Evolutionary conservation across 2,329 filamentous ascomycete species (phyloP), one percentile per base, ranked within the genome.

Genomic region (Colletotrichum gloeosporioides): DNA sequence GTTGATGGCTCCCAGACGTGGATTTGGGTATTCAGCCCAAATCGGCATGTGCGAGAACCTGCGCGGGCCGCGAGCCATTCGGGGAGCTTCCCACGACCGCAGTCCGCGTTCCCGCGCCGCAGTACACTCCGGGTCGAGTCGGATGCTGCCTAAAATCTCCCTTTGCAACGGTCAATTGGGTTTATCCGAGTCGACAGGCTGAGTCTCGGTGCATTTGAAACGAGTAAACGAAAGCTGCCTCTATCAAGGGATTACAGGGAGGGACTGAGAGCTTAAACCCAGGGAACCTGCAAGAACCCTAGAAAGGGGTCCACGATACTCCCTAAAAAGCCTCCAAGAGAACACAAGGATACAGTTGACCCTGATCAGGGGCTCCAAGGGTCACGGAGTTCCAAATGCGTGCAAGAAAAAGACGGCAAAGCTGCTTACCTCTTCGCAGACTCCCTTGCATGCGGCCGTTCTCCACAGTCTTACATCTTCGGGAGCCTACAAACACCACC

Each of bases 371-470:
- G 44, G 44, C 44, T 49, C 44, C 44, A 9, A n/a, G 65, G 27
- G 67, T 29, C 27, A 44, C 10, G 31, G 15, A 34, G 29, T 34
- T 34, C 59, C 18, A 25, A 36, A 13, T 25, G 13, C 25, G 13
- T 34, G 12, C 18, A 64, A 39, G 36, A 44, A 13, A 57, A 34
- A 31, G 32, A 15, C 13, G 15, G 36, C 25, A 70, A 65, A 65
- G 59, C 13, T 57, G 32, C 59, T 39, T 29, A 27, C 59, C 59
- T 59, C 32, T 59, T 59, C 39, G 15, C 39, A 9, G 36, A 25
- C 57, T 69, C 73, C 73, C 73, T 76, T 76, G 57, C 70, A 76
- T 73, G n/a, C 36, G 53, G 32, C 32, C 32, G 59, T 36, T 55
- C 22, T 62, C 34, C 57, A 61, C 27, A 29, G 29, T 32, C 70